A percentile compares a stretch with the other conserved stretches of the same genome.
Evolutionary conservation across 139 green algal genomes (phyloP).

Genomic region (Chlamydomonas applanata): DNA sequence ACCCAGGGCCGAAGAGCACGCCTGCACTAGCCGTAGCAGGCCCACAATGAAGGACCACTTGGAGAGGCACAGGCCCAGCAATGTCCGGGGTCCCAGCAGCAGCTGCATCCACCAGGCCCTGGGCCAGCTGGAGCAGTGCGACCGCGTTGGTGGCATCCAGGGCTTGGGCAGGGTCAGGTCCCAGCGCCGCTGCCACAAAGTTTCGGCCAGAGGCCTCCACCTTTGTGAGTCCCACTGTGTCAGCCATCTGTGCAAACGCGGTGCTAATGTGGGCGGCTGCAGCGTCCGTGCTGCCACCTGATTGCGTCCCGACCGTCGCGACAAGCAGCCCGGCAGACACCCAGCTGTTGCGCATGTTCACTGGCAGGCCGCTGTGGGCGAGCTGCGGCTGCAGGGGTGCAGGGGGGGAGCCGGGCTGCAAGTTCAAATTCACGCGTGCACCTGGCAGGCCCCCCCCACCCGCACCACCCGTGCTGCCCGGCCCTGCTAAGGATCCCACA

Average conservation of each 20-base stretch:
- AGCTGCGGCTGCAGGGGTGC: not conserved
- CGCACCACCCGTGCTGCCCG: too few species aligned
- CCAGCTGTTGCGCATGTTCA: not conserved
- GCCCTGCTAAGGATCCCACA: too few species aligned
- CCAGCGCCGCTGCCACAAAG: not conserved
- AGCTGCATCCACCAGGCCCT: slow-evolving; percentile 5
- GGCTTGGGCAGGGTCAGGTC: not conserved
- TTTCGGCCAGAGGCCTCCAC: slow-evolving; percentile 1
- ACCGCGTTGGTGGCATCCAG: not conserved
- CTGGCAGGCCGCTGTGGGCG: not conserved
- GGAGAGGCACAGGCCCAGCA: not conserved
- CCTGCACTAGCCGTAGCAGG: not conserved
- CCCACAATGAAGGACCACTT: slow-evolving; percentile 7
- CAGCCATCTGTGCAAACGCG: slow-evolving; percentile 7
- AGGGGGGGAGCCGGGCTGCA: too few species aligned
- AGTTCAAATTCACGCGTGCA: too few species aligned
- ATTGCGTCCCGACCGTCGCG: not conserved
- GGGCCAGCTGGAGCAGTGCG: slow-evolving; percentile 1
- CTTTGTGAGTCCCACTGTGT: not conserved
- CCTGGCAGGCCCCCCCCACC: too few species aligned
- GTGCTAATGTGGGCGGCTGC: not conserved
- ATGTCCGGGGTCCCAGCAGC: not conserved
- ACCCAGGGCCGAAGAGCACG: not conserved
- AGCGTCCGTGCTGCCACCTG: not conserved
- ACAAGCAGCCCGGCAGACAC: slow-evolving; percentile 1